Evolutionary conservation across 768 basidiomycete species (phyloP), one percentile per base, ranked within the genome.

Genomic region (Agaricus blazei): DNA sequence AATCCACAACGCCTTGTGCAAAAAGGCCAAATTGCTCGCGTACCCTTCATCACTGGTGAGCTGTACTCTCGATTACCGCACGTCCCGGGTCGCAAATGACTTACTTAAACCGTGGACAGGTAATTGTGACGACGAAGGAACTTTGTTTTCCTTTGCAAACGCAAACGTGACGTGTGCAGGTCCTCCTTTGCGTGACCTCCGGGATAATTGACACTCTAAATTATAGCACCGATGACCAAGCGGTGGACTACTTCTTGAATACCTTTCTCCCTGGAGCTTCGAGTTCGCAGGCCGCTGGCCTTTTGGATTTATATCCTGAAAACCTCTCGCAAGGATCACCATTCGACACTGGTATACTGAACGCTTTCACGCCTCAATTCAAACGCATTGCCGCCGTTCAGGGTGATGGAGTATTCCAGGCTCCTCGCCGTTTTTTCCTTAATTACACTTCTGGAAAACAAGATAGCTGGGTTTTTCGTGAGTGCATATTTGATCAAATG

Each of bases 51-150:
- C 27, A 78, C 68, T 0, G 80, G 79, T 71, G 52, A 42, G 38
- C 4, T 29, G 46, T 34, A 14, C 12, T 9, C 49, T 36, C 9
- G n/a, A 4, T 4, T 2, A n/a, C 28, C 7, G 34, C 5, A 34
- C 34, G 34, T 8, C 11, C 34, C 7, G 3, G 0, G 36, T 34
- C 36, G 19, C 19, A 42, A 28, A 8, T 43, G 3, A 53, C 42
- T 57, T 26, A 34, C 36, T 34, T 34, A 41, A 34, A 34, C 11
- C 19, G 34, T 11, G 40, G 6, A 31, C 48, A 74, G 80, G 80
- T 15, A 75, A 83, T 58, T 79, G 76, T 59, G 82, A 84, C 48
- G 84, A 85, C 52, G 84, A 86, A 62, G 84, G 83, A 5, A 81
- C 83, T 0, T 23, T 80, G 0, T 82, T 82, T 60, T 74, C 80